phyloP scores from a whole-genome alignment of 148 eudicot genomes.

The Dysphania ambrosioides region DNA sequence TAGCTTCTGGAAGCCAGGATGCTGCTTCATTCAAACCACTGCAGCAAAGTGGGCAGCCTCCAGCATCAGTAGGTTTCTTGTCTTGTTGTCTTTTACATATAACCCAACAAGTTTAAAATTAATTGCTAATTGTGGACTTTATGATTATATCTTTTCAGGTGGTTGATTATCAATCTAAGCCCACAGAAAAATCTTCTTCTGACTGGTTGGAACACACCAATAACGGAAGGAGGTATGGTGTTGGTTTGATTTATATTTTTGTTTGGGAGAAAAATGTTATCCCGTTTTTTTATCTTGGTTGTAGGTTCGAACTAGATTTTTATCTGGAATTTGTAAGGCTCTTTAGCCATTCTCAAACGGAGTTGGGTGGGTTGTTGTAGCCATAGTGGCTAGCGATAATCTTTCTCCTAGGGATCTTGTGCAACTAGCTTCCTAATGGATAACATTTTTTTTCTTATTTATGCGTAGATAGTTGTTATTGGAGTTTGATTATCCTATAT shows the following conservation, averaged over 20 bases:
- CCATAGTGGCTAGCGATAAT: neutral
- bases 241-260: conserved; percentile 7
- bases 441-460: neutral
- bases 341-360: neutral
- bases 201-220: conserved; percentile 81
- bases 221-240: conserved; percentile 63
- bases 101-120: neutral
- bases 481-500: neutral
- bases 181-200: conserved; percentile 40
- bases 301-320: neutral
- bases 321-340: neutral
- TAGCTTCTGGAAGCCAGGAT: conserved; percentile 40
- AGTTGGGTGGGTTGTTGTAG: neutral
- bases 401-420: neutral
- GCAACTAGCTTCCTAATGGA: neutral
- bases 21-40: conserved; percentile 37
- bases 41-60: conserved; percentile 39
- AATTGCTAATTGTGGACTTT: conserved; percentile 4
- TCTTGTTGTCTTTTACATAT: no score
- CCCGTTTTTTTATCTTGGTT: conserved; percentile 1
- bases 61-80: conserved; percentile 32
- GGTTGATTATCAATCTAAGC: conserved; percentile 37
- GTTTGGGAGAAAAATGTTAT: neutral
- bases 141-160: conserved; percentile 36
- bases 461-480: neutral